Evolutionary conservation across 768 basidiomycete species (phyloP).

Genomic region (Favolaschia claudopus): DNA sequence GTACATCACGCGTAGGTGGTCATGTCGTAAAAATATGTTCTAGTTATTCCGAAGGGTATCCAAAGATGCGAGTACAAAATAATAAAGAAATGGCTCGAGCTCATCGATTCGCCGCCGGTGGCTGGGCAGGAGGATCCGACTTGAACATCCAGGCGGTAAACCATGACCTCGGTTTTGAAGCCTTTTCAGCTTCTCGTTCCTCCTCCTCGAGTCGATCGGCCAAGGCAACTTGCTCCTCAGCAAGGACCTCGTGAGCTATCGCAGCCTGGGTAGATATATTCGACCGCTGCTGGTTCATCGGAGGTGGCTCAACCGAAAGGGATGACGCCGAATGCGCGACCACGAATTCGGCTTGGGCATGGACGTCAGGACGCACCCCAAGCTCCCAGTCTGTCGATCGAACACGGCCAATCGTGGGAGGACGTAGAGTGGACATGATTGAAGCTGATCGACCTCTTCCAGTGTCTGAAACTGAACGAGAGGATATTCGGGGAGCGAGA

Average conservation of each 20-base stretch:
- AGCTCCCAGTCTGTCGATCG: conserved; percentile 44
- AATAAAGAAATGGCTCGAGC: conserved; percentile 25
- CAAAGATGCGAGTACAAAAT: conserved; percentile 36
- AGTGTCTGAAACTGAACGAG: conserved; percentile 43
- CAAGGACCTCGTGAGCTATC: conserved; percentile 71
- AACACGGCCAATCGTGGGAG: conserved; percentile 37
- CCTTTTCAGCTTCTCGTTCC: conserved; percentile 55
- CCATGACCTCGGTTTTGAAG: conserved; percentile 60
- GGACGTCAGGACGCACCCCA: conserved; percentile 50
- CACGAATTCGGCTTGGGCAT: conserved; percentile 54
- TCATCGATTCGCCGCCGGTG: conserved; percentile 31
- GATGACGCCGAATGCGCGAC: conserved; percentile 43
- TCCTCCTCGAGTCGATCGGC: conserved; percentile 63
- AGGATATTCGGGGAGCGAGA: conserved; percentile 30
- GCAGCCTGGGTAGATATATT: conserved; percentile 69
- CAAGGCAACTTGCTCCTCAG: conserved; percentile 69
- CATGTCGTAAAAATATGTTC: conserved; percentile 34
- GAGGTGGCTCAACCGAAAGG: conserved; percentile 39
- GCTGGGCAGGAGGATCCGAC: conserved; percentile 30
- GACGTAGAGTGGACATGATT: conserved; percentile 43
- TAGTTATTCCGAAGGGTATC: conserved; percentile 50
- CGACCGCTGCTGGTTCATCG: conserved; percentile 35
- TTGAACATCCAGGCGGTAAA: conserved; percentile 74
- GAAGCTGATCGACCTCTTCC: conserved; percentile 43
- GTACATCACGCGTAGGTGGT: conserved; percentile 31